Conservation (phyloP, 148 eudicot genomes). For the Nyssa sinensis region DNA sequence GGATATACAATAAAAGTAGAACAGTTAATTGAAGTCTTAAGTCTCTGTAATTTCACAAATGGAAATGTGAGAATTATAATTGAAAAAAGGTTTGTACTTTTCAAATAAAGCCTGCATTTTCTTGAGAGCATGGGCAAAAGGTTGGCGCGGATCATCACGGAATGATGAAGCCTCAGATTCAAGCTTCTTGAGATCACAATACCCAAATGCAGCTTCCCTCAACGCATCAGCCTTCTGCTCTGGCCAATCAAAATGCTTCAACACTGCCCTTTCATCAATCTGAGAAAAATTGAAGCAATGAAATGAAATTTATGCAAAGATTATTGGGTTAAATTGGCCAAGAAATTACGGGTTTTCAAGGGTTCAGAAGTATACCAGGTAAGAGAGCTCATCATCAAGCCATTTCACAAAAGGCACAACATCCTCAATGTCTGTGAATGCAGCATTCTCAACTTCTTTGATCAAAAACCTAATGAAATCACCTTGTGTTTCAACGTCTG, state of each 20-base stretch:
- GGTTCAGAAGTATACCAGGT: conserved; percentile 55
- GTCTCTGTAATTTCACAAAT: neutral
- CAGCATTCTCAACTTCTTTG: conserved; percentile 75
- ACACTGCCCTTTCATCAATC: conserved; percentile 98
- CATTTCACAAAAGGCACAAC: conserved; percentile 91
- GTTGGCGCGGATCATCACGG: conserved; percentile 64
- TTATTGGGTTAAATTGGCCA: neutral
- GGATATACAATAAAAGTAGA: neutral
- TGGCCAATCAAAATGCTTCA: conserved; percentile 96
- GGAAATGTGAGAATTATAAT: neutral
- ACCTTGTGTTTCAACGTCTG: conserved; percentile 92
- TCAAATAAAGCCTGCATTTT: conserved; percentile 94
- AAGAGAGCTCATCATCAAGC: conserved; percentile 95
- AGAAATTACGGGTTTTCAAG: neutral
- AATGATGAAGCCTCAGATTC: conserved; percentile 72
- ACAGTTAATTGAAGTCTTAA: neutral
- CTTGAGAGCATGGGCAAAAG: conserved; percentile 74
- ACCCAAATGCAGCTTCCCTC: conserved; percentile 98
- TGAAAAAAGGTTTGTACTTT: conserved; percentile 43
- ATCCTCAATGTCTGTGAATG: conserved; percentile 79
- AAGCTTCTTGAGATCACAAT: conserved; percentile 87
- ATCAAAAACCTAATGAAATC: conserved; percentile 79
- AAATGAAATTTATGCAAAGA: neutral
- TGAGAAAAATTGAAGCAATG: conserved; percentile 15
- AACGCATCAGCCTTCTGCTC: conserved; percentile 93